These are phyloP conservation scores for Gymnopilus junonius DNA, from an alignment of 768 basidiomycete genomes.

Conservation along the genomic window DNA sequence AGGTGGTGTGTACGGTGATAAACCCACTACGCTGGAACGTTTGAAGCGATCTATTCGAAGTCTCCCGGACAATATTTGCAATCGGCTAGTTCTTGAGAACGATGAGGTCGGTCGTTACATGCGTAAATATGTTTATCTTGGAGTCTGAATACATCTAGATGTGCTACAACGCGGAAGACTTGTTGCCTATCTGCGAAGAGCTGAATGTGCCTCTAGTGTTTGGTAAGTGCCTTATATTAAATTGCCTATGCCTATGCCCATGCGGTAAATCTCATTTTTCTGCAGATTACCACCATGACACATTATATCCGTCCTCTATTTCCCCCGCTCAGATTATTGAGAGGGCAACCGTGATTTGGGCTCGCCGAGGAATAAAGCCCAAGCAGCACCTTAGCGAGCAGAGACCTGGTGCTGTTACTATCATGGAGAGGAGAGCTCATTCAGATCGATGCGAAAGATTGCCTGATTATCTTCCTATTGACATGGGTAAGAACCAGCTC, in stretches of 20 bases:
- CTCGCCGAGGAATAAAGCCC: slow-evolving; percentile 75
- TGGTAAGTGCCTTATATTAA: slow-evolving; percentile 36
- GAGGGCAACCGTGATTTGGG: slow-evolving; percentile 77
- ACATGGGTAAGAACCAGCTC: slow-evolving; percentile 54
- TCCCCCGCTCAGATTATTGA: slow-evolving; percentile 70
- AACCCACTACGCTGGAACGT: slow-evolving; percentile 66
- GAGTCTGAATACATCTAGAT: slow-evolving; percentile 38
- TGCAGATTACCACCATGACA: slow-evolving; percentile 85
- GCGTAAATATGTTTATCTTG: neutral
- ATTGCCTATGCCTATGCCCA: no score
- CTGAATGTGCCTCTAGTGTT: slow-evolving; percentile 76
- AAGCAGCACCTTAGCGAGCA: slow-evolving; percentile 94
- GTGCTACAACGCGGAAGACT: slow-evolving; percentile 89
- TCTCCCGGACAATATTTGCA: slow-evolving; percentile 66
- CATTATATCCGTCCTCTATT: slow-evolving; percentile 62
- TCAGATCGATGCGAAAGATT: slow-evolving; percentile 78
- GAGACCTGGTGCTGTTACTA: slow-evolving; percentile 78
- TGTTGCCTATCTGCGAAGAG: slow-evolving; percentile 87
- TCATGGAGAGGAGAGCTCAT: slow-evolving; percentile 90
- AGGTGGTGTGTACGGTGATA: slow-evolving; percentile 85
- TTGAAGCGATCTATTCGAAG: slow-evolving; percentile 72
- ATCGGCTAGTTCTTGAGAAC: slow-evolving; percentile 88
- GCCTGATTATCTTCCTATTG: slow-evolving; percentile 65
- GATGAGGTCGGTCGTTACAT: slow-evolving; percentile 67
- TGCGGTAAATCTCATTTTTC: neutral